Base-by-base conservation (phyloP, 169 alveolate species). In the Cardiosporidium cionae region DNA sequence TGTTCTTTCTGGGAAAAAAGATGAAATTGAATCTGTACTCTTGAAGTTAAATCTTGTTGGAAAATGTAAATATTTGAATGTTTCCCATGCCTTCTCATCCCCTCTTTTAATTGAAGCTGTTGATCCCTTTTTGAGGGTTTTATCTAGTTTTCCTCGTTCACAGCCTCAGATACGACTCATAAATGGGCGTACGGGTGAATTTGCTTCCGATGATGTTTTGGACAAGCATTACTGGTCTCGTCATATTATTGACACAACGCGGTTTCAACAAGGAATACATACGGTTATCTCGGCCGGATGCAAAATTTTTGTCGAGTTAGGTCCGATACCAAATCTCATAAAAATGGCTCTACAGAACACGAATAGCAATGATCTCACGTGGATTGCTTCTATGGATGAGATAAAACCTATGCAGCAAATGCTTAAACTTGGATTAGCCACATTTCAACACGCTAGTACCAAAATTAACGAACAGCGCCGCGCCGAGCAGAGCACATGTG, bases 111-210 rank as follows among this genome's bases (percentile, higher is more conserved):
- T 73, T 22, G 72, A 76, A 28, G 68, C 68, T 1, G 70, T 82
- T 7, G 82, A 72, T 6, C 89, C 89, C 6, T 76, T 85, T 27
- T 52, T 71, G 25, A 74, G 78, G 34, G 53, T 82, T 52, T 77
- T 85, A 69, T 63, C 84, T n/a, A 63, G 53, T n/a, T 69, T 79
- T 23, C 44, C 79, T 65, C 68, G 79, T 22, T 65, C 65, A 2
- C 64, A 67, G 27, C 90, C 90, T 4, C 25, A 54, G 16, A 35
- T 82, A 16, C 82, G 85, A 32, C 37, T 82, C 68, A 78, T 85
- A 37, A 67, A 84, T 65, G 84, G 84, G 27, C 69, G 75, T 5
- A 79, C 89, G 27, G 90, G 90, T 0, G 80, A 74, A 28, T 74
- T 72, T 66, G 78, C 7, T 16, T 68, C 62, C 16, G 84, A 79